phyloP scores from a whole-genome alignment of 176 grass and related monocot species.

The Triticum timopheevii region DNA sequence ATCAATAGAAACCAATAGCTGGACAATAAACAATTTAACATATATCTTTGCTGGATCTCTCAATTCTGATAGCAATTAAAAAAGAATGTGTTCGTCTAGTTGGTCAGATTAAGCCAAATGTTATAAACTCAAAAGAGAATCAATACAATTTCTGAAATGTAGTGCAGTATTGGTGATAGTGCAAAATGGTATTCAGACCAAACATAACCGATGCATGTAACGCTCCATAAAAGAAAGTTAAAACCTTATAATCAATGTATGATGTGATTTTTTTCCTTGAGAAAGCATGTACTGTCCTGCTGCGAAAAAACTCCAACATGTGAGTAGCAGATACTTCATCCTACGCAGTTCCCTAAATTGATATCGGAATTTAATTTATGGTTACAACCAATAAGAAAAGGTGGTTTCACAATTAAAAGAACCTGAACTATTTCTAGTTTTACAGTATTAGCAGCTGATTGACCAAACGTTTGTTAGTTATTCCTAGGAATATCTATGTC shows the following conservation, averaged over 20 bases:
- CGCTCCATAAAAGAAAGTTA: neutral
- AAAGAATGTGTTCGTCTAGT: neutral
- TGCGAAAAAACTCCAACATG: no score
- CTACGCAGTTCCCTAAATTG: no score
- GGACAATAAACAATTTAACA: neutral
- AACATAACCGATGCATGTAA: neutral
- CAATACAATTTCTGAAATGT: neutral
- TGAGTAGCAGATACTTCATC: no score
- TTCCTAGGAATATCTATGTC: no score
- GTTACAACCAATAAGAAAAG: no score
- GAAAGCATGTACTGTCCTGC: no score
- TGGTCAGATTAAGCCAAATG: neutral
- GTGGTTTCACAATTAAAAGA: no score
- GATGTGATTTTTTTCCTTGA: no score
- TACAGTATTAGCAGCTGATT: no score
- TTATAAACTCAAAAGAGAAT: neutral
- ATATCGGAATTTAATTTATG: no score
- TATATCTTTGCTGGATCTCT: neutral
- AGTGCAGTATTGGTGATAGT: neutral
- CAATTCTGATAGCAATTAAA: neutral
- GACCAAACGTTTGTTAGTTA: no score
- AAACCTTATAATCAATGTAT: neutral
- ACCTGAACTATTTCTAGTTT: no score
- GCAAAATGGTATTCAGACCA: neutral
- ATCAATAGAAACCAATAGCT: neutral